These are phyloP conservation scores for Suhomyces wounanorum DNA, from an alignment of 1,139 yeast species.

Conservation along the genomic window DNA sequence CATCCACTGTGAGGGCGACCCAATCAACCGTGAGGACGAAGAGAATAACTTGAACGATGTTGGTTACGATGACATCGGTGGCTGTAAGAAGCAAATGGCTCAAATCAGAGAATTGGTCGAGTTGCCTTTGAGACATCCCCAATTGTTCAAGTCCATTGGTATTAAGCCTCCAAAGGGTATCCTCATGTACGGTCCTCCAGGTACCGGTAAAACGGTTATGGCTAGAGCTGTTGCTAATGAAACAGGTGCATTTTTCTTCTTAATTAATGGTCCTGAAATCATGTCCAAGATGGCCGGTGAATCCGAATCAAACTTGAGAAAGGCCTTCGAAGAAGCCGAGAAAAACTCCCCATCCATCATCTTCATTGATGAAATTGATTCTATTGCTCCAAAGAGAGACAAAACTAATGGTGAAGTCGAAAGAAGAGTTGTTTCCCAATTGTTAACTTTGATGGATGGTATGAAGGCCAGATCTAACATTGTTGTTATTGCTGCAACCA, in stretches of 20 bases:
- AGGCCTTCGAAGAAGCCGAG: conserved; percentile 99
- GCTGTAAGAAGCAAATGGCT: conserved; percentile 98
- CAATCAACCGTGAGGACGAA: conserved; percentile 98
- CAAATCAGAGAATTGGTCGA: conserved; percentile 97
- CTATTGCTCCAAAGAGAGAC: conserved; percentile 99
- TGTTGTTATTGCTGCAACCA: conserved; percentile 87
- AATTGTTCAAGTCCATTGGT: conserved; percentile 93
- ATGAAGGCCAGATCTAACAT: conserved; percentile 98
- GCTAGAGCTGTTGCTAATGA: conserved; percentile 99
- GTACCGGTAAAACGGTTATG: conserved; percentile 98
- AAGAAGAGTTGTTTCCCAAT: conserved; percentile 97
- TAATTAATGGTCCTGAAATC: conserved; percentile 99
- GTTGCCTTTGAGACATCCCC: conserved; percentile 95
- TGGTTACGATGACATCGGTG: conserved; percentile 99
- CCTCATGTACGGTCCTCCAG: conserved; percentile 97
- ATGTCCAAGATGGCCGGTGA: conserved; percentile 99
- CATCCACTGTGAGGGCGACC: conserved; percentile 98
- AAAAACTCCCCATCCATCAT: conserved; percentile 95
- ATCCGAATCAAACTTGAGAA: conserved; percentile 94
- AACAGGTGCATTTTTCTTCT: conserved; percentile 97
- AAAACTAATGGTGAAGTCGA: conserved; percentile 98
- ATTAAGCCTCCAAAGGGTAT: conserved; percentile 97
- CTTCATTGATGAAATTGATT: conserved; percentile 97
- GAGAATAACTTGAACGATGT: conserved; percentile 94
- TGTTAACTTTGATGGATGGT: conserved; percentile 97